A percentile compares a stretch with the other conserved stretches of the same genome.
These are phyloP conservation scores for Przewalskia tangutica DNA, from an alignment of 257 asterid species.

Conservation along the genomic window DNA sequence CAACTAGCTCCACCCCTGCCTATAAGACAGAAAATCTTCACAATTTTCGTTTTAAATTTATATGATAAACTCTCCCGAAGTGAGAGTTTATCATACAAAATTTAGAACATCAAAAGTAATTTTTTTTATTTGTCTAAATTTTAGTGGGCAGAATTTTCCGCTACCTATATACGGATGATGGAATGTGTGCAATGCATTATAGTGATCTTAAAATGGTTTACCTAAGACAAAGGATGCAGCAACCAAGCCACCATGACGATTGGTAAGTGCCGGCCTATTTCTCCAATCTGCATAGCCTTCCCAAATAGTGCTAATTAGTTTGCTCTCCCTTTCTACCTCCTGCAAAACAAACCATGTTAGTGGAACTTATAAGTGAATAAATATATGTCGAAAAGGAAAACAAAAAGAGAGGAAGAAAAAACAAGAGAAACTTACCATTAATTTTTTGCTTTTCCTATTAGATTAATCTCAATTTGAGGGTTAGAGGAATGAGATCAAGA, in stretches of 20 bases:
- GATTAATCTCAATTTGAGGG: background rate
- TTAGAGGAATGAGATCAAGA: constrained; percentile 1
- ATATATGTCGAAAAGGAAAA: background rate
- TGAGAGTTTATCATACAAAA: background rate
- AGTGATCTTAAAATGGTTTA: constrained; percentile 1
- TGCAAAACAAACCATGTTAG: constrained; percentile 9
- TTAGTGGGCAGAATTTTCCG: background rate
- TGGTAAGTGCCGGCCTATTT: constrained; percentile 56
- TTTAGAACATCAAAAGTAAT: background rate
- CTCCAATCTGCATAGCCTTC: constrained; percentile 83
- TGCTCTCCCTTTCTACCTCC: constrained; percentile 50
- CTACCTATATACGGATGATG: background rate
- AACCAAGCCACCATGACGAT: constrained; percentile 76
- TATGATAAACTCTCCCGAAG: background rate
- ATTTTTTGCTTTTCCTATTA: background rate
- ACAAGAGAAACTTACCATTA: constrained; percentile 19
- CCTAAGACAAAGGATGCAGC: constrained; percentile 88
- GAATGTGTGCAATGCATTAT: too few species aligned
- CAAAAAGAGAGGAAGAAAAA: background rate
- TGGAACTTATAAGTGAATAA: background rate
- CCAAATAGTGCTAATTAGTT: constrained; percentile 30
- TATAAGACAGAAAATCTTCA: too few species aligned
- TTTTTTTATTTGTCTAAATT: background rate
- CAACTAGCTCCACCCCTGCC: too few species aligned
- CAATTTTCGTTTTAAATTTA: too few species aligned